These are phyloP conservation scores for Lanmaoa rubissima DNA, from an alignment of 768 basidiomycete species.

Conservation along the genomic window DNA sequence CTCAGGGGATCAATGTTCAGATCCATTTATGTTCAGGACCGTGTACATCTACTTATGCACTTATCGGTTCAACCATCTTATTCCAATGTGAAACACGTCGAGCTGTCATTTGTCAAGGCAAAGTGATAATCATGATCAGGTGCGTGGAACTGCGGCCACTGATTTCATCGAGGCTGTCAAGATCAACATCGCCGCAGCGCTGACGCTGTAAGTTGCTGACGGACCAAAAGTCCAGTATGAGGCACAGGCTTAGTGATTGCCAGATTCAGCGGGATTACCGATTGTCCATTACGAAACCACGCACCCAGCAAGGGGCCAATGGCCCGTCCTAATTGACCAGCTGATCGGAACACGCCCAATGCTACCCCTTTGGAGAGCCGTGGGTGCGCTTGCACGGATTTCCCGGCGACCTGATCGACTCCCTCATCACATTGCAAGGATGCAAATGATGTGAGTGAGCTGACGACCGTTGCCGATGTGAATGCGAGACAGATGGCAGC, in stretches of 20 bases:
- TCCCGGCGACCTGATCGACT: constrained; percentile 55
- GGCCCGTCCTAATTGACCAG: constrained; percentile 93
- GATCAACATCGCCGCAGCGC: constrained; percentile 62
- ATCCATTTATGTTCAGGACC: constrained; percentile 2
- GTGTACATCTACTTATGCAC: not conserved
- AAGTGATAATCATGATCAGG: constrained; percentile 11
- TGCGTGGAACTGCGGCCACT: constrained; percentile 29
- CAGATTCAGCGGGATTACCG: constrained; percentile 10
- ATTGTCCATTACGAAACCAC: constrained; percentile 22
- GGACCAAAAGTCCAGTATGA: constrained; percentile 90
- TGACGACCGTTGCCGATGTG: constrained; percentile 95
- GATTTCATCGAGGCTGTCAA: constrained; percentile 58
- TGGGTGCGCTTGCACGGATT: constrained; percentile 54
- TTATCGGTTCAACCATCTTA: not conserved
- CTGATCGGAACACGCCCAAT: constrained; percentile 81
- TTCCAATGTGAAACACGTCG: constrained; percentile 5
- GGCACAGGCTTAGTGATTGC: constrained; percentile 59
- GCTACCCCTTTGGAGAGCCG: constrained; percentile 81
- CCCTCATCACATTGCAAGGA: constrained; percentile 87
- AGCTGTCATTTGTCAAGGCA: not conserved
- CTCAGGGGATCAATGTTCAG: not conserved
- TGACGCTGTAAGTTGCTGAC: constrained; percentile 64
- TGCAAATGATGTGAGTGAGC: constrained; percentile 85
- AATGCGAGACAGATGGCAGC: constrained; percentile 87
- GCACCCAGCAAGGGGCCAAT: constrained; percentile 87